These are phyloP conservation scores for Voacanga thouarsii DNA, from an alignment of 257 asterid genomes.

Conservation along the genomic window DNA sequence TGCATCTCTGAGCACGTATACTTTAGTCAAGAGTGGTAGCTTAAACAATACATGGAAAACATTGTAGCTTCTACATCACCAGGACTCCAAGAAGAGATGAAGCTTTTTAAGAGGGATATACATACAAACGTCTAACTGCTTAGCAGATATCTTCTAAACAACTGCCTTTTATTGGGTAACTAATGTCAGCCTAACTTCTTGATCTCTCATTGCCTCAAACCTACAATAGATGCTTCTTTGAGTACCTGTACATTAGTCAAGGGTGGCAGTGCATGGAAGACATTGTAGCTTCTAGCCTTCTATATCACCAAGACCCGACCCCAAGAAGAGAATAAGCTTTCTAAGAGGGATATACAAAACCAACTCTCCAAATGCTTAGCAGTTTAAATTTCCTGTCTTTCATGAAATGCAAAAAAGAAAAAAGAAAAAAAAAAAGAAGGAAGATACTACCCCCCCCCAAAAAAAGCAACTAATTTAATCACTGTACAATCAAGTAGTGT, in stretches of 20 bases:
- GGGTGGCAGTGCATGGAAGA: neutral
- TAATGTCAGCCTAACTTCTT: neutral
- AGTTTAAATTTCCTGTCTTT: neutral
- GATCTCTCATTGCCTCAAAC: constrained; percentile 4
- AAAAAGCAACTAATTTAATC: neutral
- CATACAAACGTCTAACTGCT: neutral
- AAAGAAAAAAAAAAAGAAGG: too few species aligned
- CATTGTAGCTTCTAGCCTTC: neutral
- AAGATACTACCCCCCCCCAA: too few species aligned
- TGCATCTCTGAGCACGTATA: neutral
- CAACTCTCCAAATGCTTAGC: neutral
- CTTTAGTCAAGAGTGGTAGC: neutral
- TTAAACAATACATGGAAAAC: neutral
- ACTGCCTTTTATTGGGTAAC: neutral
- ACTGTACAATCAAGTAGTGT: neutral
- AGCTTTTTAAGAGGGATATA: neutral
- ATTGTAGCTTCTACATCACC: neutral
- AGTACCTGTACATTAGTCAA: neutral
- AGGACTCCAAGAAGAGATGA: neutral
- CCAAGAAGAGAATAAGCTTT: neutral
- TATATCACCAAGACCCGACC: neutral
- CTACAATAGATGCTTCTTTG: neutral
- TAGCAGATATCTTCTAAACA: neutral
- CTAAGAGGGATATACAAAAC: neutral
- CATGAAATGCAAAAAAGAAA: neutral